phyloP scores from a whole-genome alignment of 371 early-diverging fungal genomes.

The Polyrhizophydium stewartii region DNA sequence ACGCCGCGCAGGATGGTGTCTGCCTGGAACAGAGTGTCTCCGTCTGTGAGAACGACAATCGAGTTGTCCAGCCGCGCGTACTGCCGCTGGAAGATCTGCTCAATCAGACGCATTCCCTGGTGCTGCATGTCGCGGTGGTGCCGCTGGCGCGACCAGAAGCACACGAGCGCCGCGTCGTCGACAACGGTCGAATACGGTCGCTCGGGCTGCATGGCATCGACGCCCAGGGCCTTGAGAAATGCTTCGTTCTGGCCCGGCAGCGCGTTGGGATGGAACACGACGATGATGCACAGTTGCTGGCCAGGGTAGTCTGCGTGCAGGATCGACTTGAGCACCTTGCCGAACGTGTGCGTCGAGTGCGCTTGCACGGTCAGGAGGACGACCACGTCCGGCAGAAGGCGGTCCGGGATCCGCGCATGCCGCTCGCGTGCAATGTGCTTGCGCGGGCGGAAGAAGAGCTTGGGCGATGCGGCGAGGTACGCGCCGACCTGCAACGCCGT shows the following conservation, averaged over 20 bases:
- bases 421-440: too few species aligned
- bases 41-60: not conserved
- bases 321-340: not conserved
- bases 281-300: not conserved
- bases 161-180: not conserved
- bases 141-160: not conserved
- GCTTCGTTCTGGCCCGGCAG: not conserved
- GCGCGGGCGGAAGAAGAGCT: too few species aligned
- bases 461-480: not conserved
- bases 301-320: not conserved
- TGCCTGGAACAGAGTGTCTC: not conserved
- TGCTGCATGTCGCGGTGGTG: not conserved
- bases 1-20: not conserved
- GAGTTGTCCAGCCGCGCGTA: not conserved
- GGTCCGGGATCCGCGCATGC: too few species aligned
- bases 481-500: not conserved
- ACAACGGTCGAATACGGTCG: not conserved
- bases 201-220: not conserved
- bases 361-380: not conserved
- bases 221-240: constrained; percentile 2
- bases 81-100: not conserved
- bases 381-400: not conserved
- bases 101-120: not conserved
- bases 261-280: not conserved
- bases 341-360: not conserved